Conservation (phyloP, 2,329 filamentous ascomycete species). For the Pyrenophora seminiperda region DNA sequence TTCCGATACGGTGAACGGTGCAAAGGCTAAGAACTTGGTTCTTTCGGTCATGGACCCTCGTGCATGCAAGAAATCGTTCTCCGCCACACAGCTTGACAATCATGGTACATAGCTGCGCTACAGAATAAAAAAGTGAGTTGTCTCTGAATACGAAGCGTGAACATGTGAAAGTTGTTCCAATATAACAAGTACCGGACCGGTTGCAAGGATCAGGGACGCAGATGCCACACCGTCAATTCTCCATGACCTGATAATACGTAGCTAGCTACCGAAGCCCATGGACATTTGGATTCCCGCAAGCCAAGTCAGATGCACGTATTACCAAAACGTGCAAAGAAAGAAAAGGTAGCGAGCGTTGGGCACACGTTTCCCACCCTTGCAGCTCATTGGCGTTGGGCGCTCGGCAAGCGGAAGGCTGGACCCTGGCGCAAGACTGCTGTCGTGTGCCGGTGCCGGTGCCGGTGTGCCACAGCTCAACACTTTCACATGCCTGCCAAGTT, state of each 20-base stretch:
- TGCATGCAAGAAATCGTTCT: not conserved
- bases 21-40: no score
- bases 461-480: conserved; percentile 17
- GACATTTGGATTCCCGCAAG: not conserved
- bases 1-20: no score
- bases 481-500: conserved; percentile 30
- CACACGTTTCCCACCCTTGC: conserved; percentile 2
- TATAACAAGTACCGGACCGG: conserved; percentile 5
- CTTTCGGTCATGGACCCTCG: not conserved
- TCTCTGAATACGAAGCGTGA: not conserved
- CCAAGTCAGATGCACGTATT: not conserved
- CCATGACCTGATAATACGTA: not conserved
- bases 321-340: not conserved
- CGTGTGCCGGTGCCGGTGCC: no score
- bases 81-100: no score
- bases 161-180: not conserved
- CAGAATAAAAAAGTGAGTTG: no score
- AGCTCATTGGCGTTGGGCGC: conserved; percentile 19
- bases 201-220: not conserved
- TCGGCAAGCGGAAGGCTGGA: conserved; percentile 15
- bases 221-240: not conserved
- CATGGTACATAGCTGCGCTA: no score
- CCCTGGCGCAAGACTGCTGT: conserved; percentile 24
- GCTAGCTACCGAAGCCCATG: not conserved
- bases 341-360: not conserved